Base-by-base conservation (phyloP, 805 yeast genomes). In the Metschnikowia rubicola region DNA sequence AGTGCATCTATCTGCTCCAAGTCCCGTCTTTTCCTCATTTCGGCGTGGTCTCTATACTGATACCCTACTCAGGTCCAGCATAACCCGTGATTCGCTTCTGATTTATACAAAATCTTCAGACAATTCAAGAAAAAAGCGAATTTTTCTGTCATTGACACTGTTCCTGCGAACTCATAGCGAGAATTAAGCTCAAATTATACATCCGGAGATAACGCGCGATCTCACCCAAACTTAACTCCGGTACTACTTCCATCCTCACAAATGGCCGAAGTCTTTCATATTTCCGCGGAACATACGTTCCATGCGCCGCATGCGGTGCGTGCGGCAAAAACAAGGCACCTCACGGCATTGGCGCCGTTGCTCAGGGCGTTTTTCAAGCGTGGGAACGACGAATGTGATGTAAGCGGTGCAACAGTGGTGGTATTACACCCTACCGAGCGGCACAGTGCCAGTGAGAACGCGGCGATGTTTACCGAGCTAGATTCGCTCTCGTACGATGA, bases 351-450 rank as follows among this genome's bases (percentile, higher is more conserved):
- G 41, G 48, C 52, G 37, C 52, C 56, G 35, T 46, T 53, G 26
- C 38, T 53, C 19, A 45, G 40, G 39, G 40, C 43, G 13, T 43
- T 71, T 30, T 70, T 70, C 51, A 47, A 52, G 36, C 59, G 61
- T 42, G 71, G 70, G 9, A 67, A 63, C 52, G 51, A 42, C 32
- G 76, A 72, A 51, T 32, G 42, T n/a, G 75, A 71, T 46, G 48
- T 59, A n/a, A 58, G 58, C 48, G 58, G 59, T 41, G 63, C 71
- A 12, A 64, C 70, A 8, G 62, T 68, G 21, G 54, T 71, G 6
- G 60, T 67, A 2, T 48, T 62, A 19, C 58, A 54, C 34, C 52
- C 35, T 46, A 47, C 50, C n/a, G 46, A 21, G 35, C 32, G 31
- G 17, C 44, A 8, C 32, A 21, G 11, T 4, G 26, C 7, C 7